These are phyloP conservation scores for Rhodotorula sp. DNA, from an alignment of 1,284 basidiomycete species.

Conservation along the genomic window DNA sequence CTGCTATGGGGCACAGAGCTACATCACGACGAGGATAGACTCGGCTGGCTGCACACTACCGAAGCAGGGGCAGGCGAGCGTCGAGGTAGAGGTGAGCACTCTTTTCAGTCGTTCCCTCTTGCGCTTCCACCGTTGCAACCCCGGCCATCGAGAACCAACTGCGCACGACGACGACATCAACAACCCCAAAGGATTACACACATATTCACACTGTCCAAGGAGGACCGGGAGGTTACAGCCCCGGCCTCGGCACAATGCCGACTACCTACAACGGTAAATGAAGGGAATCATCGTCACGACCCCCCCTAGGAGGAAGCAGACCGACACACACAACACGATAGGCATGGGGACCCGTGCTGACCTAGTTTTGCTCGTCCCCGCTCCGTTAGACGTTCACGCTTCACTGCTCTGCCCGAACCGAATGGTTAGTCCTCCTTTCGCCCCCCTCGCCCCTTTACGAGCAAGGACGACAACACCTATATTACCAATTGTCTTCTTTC, in stretches of 20 bases:
- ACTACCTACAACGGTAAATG: conserved; percentile 20
- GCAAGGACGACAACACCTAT: conserved; percentile 3
- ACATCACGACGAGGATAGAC: too few species aligned
- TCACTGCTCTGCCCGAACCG: too few species aligned
- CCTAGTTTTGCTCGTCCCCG: too few species aligned
- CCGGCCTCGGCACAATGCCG: conserved; percentile 3
- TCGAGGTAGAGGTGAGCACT: background rate
- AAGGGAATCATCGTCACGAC: too few species aligned
- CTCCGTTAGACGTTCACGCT: too few species aligned
- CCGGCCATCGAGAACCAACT: background rate
- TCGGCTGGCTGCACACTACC: too few species aligned
- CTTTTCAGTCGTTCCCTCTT: background rate
- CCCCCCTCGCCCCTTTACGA: background rate
- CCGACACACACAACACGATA: too few species aligned
- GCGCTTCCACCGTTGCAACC: background rate
- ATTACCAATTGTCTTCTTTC: conserved; percentile 20
- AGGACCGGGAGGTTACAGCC: conserved; percentile 2
- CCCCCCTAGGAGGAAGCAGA: background rate
- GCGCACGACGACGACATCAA: background rate
- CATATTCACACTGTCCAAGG: conserved; percentile 23
- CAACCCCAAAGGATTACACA: conserved; percentile 6
- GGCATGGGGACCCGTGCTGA: too few species aligned
- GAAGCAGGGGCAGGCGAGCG: too few species aligned
- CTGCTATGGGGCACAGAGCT: too few species aligned
- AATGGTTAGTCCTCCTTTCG: too few species aligned